Percentiles rank a stretch among this genome's conserved stretches.
Evolutionary conservation across 2,329 filamentous ascomycete genomes (phyloP).

Genomic region (Colletotrichum sp.): DNA sequence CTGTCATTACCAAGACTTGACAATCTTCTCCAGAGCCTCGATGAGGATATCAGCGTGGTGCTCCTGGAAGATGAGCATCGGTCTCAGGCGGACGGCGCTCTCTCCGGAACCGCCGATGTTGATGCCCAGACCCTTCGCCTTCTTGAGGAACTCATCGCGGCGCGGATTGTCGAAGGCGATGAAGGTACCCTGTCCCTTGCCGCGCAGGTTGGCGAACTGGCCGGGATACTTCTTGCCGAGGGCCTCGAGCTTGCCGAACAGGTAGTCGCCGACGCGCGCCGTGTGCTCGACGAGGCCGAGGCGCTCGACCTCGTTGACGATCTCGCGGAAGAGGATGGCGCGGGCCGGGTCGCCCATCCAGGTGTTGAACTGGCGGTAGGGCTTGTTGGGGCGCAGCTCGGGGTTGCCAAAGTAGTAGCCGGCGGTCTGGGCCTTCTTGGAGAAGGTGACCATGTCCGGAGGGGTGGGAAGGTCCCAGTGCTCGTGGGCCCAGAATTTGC

Average conservation of each 20-base stretch:
- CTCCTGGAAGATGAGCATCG: constrained; percentile 93
- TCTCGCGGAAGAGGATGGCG: constrained; percentile 84
- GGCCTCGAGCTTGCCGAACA: constrained; percentile 71
- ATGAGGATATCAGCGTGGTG: constrained; percentile 87
- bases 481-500: constrained; percentile 96
- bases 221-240: constrained; percentile 75
- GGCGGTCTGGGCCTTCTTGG: constrained; percentile 92
- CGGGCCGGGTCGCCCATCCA: constrained; percentile 95
- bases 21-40: constrained; percentile 78
- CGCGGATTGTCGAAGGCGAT: constrained; percentile 88
- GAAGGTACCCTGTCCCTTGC: constrained; percentile 88
- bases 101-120: constrained; percentile 87
- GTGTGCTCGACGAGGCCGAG: constrained; percentile 82
- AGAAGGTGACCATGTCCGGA: constrained; percentile 94
- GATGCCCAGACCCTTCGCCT: constrained; percentile 79
- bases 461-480: constrained; percentile 84
- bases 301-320: constrained; percentile 80
- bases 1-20: constrained; percentile 42
- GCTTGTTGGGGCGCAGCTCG: constrained; percentile 84
- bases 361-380: constrained; percentile 96
- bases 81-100: constrained; percentile 77
- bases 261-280: constrained; percentile 77
- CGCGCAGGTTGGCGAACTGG: constrained; percentile 82
- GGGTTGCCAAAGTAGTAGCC: constrained; percentile 90
- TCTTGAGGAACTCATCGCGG: constrained; percentile 78